These are phyloP conservation scores for Periconia sp. DNA, from an alignment of 2,329 filamentous ascomycete genomes.

Conservation along the genomic window DNA sequence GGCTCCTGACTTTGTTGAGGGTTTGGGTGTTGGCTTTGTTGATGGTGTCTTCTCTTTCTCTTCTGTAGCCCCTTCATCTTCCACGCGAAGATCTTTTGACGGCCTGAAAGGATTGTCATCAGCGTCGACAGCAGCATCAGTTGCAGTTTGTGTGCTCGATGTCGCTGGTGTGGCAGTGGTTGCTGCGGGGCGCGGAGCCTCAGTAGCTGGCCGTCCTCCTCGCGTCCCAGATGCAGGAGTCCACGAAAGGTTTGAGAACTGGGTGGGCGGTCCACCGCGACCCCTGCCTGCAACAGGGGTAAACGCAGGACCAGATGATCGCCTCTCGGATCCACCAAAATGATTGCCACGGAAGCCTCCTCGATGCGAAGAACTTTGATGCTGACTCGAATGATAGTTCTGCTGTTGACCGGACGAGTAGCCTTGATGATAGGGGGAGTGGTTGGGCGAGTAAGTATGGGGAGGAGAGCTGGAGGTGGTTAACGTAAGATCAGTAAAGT, in stretches of 20 bases:
- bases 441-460: constrained; percentile 60
- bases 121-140: constrained; percentile 49
- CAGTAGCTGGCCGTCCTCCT: constrained; percentile 51
- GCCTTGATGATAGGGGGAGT: constrained; percentile 55
- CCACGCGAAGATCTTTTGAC: constrained; percentile 65
- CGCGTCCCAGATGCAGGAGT: constrained; percentile 59
- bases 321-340: constrained; percentile 51
- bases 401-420: constrained; percentile 45
- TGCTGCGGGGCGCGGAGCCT: constrained; percentile 32
- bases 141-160: constrained; percentile 10
- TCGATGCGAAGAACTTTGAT: constrained; percentile 51
- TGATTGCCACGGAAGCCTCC: constrained; percentile 61
- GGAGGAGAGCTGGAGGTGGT: constrained; percentile 45
- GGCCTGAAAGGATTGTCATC: constrained; percentile 64
- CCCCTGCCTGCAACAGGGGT: constrained; percentile 49
- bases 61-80: constrained; percentile 61
- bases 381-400: constrained; percentile 56
- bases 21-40: constrained; percentile 54
- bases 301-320: constrained; percentile 46
- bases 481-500: constrained; percentile 8
- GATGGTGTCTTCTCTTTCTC: constrained; percentile 55
- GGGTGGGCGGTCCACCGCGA: constrained; percentile 48
- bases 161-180: constrained; percentile 17
- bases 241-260: constrained; percentile 74
- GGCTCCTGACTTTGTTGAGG: constrained; percentile 51